Evolutionary conservation across 2,329 filamentous ascomycete species (phyloP).

Genomic region (Sarocladium oryzae): DNA sequence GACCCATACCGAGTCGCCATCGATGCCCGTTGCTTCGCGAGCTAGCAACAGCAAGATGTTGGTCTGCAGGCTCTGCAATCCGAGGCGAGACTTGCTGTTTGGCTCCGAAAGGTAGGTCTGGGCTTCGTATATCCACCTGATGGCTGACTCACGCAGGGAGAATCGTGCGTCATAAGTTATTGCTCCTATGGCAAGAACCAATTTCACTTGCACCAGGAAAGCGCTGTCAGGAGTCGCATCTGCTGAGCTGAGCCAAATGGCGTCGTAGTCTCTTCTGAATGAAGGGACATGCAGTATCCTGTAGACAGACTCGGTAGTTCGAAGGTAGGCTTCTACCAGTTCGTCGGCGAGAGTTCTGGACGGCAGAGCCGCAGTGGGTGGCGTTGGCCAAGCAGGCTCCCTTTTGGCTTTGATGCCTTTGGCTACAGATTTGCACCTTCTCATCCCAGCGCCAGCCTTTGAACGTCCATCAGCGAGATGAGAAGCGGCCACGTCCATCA

Average conservation of each 20-base stretch:
- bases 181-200: slow-evolving; percentile 52
- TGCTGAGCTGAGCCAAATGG: slow-evolving; percentile 34
- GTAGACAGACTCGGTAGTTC: slow-evolving; percentile 39
- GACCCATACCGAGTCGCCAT: slow-evolving; percentile 43
- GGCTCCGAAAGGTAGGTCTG: slow-evolving; percentile 49
- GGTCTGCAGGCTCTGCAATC: slow-evolving; percentile 42
- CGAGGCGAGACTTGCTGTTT: slow-evolving; percentile 44
- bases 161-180: slow-evolving; percentile 42
- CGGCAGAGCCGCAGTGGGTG: slow-evolving; percentile 38
- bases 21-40: slow-evolving; percentile 28
- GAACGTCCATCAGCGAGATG: slow-evolving; percentile 26
- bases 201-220: slow-evolving; percentile 51
- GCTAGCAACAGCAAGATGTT: slow-evolving; percentile 37
- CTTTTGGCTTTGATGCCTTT: slow-evolving; percentile 44
- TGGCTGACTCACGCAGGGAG: slow-evolving; percentile 40
- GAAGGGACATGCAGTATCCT: slow-evolving; percentile 45
- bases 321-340: slow-evolving; percentile 43
- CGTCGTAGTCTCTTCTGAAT: slow-evolving; percentile 42
- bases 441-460: slow-evolving; percentile 28
- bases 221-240: slow-evolving; percentile 24
- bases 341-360: slow-evolving; percentile 35
- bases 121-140: slow-evolving; percentile 52
- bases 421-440: slow-evolving; percentile 46
- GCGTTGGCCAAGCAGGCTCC: slow-evolving; percentile 39
- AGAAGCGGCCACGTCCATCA: slow-evolving; percentile 15